Percentiles rank a stretch among this genome's conserved stretches.
Evolutionary conservation across 2,329 filamentous ascomycete species (phyloP).

Genomic region (Penicillium janthinellum): DNA sequence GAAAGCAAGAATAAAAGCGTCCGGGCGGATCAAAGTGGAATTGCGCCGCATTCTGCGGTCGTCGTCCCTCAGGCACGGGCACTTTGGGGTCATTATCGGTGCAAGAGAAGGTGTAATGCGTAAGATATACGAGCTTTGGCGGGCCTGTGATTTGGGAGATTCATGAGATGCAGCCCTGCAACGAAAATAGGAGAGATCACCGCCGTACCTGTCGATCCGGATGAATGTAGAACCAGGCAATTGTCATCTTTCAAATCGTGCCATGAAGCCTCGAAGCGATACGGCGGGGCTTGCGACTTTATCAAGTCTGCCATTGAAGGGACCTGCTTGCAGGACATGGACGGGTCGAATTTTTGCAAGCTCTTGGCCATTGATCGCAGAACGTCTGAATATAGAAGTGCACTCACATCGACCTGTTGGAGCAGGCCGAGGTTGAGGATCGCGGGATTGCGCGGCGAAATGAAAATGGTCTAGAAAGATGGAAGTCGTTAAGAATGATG

Average conservation of each 20-base stretch:
- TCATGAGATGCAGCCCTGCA: background rate
- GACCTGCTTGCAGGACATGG: slow-evolving; percentile 18
- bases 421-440: slow-evolving; percentile 17
- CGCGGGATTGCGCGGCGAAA: slow-evolving; percentile 14
- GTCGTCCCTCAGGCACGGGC: slow-evolving; percentile 13
- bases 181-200: background rate
- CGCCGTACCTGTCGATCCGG: slow-evolving; percentile 15
- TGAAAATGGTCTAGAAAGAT: slow-evolving; percentile 11
- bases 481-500: background rate
- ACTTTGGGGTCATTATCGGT: slow-evolving; percentile 18
- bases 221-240: slow-evolving; percentile 16
- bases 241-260: slow-evolving; percentile 12
- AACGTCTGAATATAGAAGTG: slow-evolving; percentile 13
- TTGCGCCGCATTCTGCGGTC: slow-evolving; percentile 10
- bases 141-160: slow-evolving; percentile 6
- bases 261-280: slow-evolving; percentile 10
- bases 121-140: slow-evolving; percentile 16
- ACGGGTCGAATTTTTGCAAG: slow-evolving; percentile 17
- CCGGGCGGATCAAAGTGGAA: slow-evolving; percentile 14
- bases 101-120: slow-evolving; percentile 15
- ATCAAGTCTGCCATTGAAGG: slow-evolving; percentile 13
- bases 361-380: slow-evolving; percentile 10
- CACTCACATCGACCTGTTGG: slow-evolving; percentile 15
- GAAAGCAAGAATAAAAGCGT: slow-evolving; percentile 18
- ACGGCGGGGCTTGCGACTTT: slow-evolving; percentile 5